phyloP scores from a whole-genome alignment of 768 basidiomycete genomes.

The Gloeopeniophorella convolvens region DNA sequence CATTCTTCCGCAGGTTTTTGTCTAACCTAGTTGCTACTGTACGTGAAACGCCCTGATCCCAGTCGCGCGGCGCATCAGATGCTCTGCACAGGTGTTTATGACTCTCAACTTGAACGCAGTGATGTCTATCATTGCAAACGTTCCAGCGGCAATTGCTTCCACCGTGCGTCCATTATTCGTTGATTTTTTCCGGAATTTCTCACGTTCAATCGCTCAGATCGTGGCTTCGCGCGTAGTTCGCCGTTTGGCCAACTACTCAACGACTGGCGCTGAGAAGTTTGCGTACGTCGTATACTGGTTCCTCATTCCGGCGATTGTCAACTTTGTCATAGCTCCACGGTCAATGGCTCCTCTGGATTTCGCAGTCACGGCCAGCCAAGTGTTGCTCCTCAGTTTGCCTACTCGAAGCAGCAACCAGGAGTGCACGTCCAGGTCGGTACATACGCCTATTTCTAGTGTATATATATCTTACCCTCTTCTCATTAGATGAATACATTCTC shows the following conservation, averaged over 20 bases:
- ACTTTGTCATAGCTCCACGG: slow-evolving; percentile 15
- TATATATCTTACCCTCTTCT: neutral
- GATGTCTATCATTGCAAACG: slow-evolving; percentile 62
- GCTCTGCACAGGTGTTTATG: slow-evolving; percentile 55
- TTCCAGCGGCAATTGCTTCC: slow-evolving; percentile 42
- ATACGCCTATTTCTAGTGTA: neutral
- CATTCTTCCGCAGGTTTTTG: slow-evolving; percentile 28
- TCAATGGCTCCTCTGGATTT: slow-evolving; percentile 17
- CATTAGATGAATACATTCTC: slow-evolving; percentile 16
- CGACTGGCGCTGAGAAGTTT: slow-evolving; percentile 27
- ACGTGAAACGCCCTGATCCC: neutral
- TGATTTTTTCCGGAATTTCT: neutral
- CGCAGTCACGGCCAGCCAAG: slow-evolving; percentile 15
- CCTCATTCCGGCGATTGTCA: slow-evolving; percentile 20
- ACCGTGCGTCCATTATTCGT: neutral
- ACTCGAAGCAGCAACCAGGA: slow-evolving; percentile 20
- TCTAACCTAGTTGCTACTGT: slow-evolving; percentile 37
- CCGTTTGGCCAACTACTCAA: slow-evolving; percentile 45
- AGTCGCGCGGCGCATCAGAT: neutral
- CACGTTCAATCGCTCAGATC: slow-evolving; percentile 33
- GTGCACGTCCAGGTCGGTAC: slow-evolving; percentile 33
- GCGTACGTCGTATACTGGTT: slow-evolving; percentile 10
- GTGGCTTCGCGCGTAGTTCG: slow-evolving; percentile 56
- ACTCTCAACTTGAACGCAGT: slow-evolving; percentile 55
- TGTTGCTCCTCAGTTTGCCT: slow-evolving; percentile 12